phyloP scores from a whole-genome alignment of 164 flowering plant genomes.

The Vitis rupestris region DNA sequence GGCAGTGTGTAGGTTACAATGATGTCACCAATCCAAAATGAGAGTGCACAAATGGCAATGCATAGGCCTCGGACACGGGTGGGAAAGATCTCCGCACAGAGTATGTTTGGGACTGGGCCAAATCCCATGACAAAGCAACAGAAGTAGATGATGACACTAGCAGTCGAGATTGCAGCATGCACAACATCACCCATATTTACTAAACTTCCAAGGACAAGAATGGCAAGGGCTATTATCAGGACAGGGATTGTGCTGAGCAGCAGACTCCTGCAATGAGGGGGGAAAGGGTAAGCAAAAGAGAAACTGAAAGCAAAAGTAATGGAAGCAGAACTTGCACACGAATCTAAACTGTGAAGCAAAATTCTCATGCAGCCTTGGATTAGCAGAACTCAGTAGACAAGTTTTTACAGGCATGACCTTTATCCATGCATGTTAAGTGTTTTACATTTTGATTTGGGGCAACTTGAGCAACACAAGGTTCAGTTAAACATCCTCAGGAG shows the following conservation, averaged over 20 bases:
- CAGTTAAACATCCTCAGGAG: neutral
- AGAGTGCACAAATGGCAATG: slow-evolving; percentile 87
- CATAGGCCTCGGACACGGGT: slow-evolving; percentile 90
- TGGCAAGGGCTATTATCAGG: slow-evolving; percentile 50
- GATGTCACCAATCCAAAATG: slow-evolving; percentile 82
- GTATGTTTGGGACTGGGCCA: slow-evolving; percentile 92
- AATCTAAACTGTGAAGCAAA: no score
- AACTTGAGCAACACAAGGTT: neutral
- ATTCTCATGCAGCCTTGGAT: no score
- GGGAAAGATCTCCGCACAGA: slow-evolving; percentile 95
- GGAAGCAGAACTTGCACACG: neutral
- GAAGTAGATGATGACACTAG: slow-evolving; percentile 72
- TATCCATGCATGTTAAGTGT: neutral
- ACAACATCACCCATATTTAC: slow-evolving; percentile 39
- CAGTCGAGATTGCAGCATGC: slow-evolving; percentile 71
- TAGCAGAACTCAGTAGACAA: neutral
- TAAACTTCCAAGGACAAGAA: slow-evolving; percentile 58
- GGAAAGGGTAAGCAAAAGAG: neutral
- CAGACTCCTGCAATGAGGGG: slow-evolving; percentile 50
- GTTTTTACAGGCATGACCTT: neutral
- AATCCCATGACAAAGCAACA: slow-evolving; percentile 88
- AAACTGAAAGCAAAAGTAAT: neutral
- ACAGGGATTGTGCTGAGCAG: slow-evolving; percentile 78
- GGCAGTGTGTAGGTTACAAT: slow-evolving; percentile 91
- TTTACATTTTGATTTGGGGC: neutral